Base-by-base conservation (phyloP, 768 basidiomycete genomes). In the Phylloporus rhodoxanthus region DNA sequence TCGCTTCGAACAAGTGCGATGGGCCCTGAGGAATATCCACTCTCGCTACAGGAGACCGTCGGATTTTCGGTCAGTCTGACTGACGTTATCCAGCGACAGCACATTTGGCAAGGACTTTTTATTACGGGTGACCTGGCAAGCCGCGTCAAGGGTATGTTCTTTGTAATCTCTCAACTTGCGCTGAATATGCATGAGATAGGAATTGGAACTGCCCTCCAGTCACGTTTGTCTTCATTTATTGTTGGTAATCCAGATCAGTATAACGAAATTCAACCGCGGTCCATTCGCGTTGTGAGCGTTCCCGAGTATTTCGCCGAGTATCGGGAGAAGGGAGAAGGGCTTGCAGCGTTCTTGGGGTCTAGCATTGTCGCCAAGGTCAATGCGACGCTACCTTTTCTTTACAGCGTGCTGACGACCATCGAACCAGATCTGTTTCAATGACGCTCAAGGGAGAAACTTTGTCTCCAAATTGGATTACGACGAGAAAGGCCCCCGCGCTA, bases 301-400 rank as follows among this genome's bases (percentile, higher is more conserved):
- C 28, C 28, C 8, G 28, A 29, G 28, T 29, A n/a, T n/a, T 96
- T 91, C 63, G 84, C 87, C 8, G 91, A 94, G 64, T 96, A 88
- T 60, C 75, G 89, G 49, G 88, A 91, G 43, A 87, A 81, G 38
- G 91, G 90, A 2, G 88, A 91, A 46, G 85, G 85, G 28, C 10
- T 29, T 11, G 28, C 28, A 29, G 28, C 28, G 28, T 29, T 29
- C 10, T 29, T 29, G 28, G 91, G 91, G 1, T 75, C 82, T 15
- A 85, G 84, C 57, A 90, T 93, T 54, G 77, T 84, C n/a, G 91
- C 88, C 6, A 93, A 92, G 75, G 91, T 88, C 45, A 47, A 40
- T 38, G 19, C 11, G 40, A 66, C 54, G 11, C 39, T 32, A 28
- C 20, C 13, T 23, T 36, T 37, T 39, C 43, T 11, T 23, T 51